Evolutionary conservation across 176 grass and related monocot genomes (phyloP), one percentile per base, ranked within the genome.

Genomic region (Alloteropsis semialata): DNA sequence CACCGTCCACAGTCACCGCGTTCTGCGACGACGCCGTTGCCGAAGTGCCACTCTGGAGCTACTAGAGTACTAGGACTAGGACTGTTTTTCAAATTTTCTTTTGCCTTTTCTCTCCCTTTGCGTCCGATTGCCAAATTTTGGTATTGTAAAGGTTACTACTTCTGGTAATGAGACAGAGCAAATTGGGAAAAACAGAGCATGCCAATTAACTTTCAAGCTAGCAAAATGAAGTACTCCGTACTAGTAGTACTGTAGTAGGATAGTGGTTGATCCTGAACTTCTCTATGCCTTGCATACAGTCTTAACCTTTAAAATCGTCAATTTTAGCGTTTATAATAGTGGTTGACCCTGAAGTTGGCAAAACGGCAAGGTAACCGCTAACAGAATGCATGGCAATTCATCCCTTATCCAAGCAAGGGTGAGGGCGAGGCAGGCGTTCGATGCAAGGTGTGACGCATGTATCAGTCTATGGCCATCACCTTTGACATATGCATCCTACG

Each of bases 21-120:
- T 50, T 76, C 70, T 64, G 61, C 61, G 82, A 81, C 14, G 69
- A 62, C 10, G 36, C 9, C 49, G 14, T 81, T 15, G 61, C 51
- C 1, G 87, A 85, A 1, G 32, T 76, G 50, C 25, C 82, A 22
- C 82, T 89, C 25, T 89, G 82, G 87, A 89, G 70, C 82, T 89
- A 89, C 53, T 84, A 85, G 76, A 39, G 77, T 89, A 89, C 53
- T 84, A 85, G 76, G 37, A 21, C 18, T 22, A 21, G 9, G 33
- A 65, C 36, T 54, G 25, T 32, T 5, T 6, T 68, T 41, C 4
- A 2, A 33, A 0, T 80, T 34, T 80, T 33, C 41, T 80, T 33
- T 43, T 21, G 2, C 1, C 7, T 13, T 22, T 56, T 15, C 0
- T 29, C 45, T 30, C 32, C 24, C 14, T 16, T 70, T 51, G 25